Evolutionary conservation across 129 eudicot genomes (phyloP).

Genomic region (Smallanthus sonchifolius): DNA sequence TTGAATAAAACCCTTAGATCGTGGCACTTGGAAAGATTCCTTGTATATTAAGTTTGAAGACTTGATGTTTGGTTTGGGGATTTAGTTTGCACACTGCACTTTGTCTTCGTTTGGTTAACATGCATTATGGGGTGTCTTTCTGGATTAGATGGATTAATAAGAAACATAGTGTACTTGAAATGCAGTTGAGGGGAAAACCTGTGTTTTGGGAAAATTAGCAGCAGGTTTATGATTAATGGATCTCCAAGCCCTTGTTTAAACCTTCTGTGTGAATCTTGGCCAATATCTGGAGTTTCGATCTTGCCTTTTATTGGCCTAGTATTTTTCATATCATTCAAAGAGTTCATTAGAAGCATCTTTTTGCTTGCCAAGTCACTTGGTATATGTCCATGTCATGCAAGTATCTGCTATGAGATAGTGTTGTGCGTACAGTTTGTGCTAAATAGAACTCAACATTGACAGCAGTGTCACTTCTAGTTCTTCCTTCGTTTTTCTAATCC

Average conservation of each 20-base stretch:
- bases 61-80: constrained; percentile 5
- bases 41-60: constrained; percentile 16
- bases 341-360: constrained; percentile 6
- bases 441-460: background rate
- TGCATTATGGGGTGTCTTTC: background rate
- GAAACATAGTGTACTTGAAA: background rate
- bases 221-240: background rate
- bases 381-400: background rate
- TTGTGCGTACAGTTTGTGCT: background rate
- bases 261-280: background rate
- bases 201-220: background rate
- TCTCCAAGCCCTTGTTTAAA: background rate
- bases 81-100: constrained; percentile 17
- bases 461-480: background rate
- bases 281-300: background rate
- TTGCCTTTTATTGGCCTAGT: background rate
- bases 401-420: background rate
- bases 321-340: background rate
- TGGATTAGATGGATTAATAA: constrained; percentile 18
- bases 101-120: constrained; percentile 9
- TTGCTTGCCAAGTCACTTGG: background rate
- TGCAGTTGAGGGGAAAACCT: background rate
- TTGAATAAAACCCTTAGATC: constrained; percentile 4
- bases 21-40: constrained; percentile 1
- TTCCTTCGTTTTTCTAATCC: background rate